Evolutionary conservation across 352 stramenopile species (phyloP).

Genomic region (Phytopythium montanum): DNA sequence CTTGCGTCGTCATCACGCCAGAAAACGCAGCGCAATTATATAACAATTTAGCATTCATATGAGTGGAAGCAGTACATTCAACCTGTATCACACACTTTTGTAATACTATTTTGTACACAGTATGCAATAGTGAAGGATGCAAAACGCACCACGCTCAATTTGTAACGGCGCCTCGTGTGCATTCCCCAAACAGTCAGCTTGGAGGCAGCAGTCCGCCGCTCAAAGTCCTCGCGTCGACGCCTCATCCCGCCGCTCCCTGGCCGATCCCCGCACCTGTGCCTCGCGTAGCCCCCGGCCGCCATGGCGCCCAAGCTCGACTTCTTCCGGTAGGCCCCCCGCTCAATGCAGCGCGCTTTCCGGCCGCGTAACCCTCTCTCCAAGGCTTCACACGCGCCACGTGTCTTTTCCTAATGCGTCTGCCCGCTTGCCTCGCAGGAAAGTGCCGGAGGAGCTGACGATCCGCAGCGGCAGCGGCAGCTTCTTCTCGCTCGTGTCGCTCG

Average conservation of each 20-base stretch:
- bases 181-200: slow-evolving; percentile 1
- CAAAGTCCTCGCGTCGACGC: no score
- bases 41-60: no score
- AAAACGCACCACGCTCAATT: no score
- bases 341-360: not conserved
- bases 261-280: not conserved
- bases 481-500: slow-evolving; percentile 67
- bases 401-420: not conserved
- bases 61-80: no score
- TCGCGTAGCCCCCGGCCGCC: not conserved
- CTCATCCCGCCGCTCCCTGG: not conserved
- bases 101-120: no score
- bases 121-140: no score
- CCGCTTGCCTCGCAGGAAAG: slow-evolving; percentile 31
- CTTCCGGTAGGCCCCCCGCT: slow-evolving; percentile 40
- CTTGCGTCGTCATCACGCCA: no score
- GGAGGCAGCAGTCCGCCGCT: no score
- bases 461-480: slow-evolving; percentile 49
- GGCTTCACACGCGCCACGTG: not conserved
- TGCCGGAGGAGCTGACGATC: slow-evolving; percentile 75
- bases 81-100: no score
- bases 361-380: slow-evolving; percentile 6
- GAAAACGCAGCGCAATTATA: no score
- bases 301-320: slow-evolving; percentile 46
- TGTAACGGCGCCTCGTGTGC: no score